phyloP scores from a whole-genome alignment of 2,329 filamentous ascomycete species.

The Monilinia fructigena region DNA sequence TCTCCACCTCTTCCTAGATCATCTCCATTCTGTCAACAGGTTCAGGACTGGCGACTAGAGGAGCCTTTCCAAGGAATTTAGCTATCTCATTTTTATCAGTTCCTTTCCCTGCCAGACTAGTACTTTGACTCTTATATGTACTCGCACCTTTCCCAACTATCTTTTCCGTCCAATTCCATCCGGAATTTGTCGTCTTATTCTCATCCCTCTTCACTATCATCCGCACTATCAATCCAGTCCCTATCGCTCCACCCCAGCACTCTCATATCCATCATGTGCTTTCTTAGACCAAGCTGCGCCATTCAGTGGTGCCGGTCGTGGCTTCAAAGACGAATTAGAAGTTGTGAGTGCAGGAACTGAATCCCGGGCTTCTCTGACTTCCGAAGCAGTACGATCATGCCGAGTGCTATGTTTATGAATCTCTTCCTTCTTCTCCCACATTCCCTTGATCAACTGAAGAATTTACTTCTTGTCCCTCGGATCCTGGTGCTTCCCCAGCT shows the following conservation, averaged over 20 bases:
- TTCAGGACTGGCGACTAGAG: neutral
- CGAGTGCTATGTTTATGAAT: constrained; percentile 36
- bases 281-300: neutral
- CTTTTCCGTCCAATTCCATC: constrained; percentile 56
- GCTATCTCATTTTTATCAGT: constrained; percentile 2
- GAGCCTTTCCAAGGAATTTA: constrained; percentile 1
- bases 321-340: constrained; percentile 25
- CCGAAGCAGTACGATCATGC: constrained; percentile 46
- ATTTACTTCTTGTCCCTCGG: constrained; percentile 67
- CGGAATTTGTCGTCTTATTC: constrained; percentile 31
- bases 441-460: constrained; percentile 14
- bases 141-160: constrained; percentile 48
- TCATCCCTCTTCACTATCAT: constrained; percentile 42
- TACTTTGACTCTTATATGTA: constrained; percentile 2
- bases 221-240: constrained; percentile 58
- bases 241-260: constrained; percentile 61
- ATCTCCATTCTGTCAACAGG: neutral
- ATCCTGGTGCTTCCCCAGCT: constrained; percentile 54
- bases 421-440: neutral
- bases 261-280: constrained; percentile 45
- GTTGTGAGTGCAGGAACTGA: constrained; percentile 37
- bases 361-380: constrained; percentile 48
- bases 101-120: constrained; percentile 1
- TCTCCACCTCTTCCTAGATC: neutral
- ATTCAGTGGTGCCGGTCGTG: constrained; percentile 12